Evolutionary conservation across 108 stramenopile genomes (phyloP).

Genomic region (Bacterosira constricta): DNA sequence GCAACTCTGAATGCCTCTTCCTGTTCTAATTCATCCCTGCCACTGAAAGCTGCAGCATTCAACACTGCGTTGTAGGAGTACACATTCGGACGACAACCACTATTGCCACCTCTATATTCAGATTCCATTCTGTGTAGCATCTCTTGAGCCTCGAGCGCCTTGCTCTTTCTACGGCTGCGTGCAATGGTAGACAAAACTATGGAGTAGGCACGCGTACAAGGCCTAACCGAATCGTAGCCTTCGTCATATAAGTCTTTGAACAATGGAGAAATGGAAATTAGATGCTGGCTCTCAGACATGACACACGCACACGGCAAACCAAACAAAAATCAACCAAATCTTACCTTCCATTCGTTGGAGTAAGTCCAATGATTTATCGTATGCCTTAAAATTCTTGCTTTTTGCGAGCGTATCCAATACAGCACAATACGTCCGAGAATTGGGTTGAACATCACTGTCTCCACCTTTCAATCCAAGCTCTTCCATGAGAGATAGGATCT

Average conservation of each 20-base stretch:
- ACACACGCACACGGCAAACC: background rate
- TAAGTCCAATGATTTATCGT: slow-evolving; percentile 34
- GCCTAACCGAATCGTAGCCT: slow-evolving; percentile 36
- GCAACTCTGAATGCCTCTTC: slow-evolving; percentile 54
- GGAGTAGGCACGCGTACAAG: slow-evolving; percentile 40
- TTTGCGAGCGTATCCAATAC: slow-evolving; percentile 36
- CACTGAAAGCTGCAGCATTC: slow-evolving; percentile 53
- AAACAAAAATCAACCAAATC: background rate
- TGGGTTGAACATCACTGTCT: slow-evolving; percentile 37
- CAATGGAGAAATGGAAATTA: background rate
- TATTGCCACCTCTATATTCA: slow-evolving; percentile 38
- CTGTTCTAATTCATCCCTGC: slow-evolving; percentile 34
- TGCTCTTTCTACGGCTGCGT: slow-evolving; percentile 37
- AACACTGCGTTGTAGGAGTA: slow-evolving; percentile 51
- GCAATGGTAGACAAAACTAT: slow-evolving; percentile 45
- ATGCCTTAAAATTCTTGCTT: slow-evolving; percentile 36
- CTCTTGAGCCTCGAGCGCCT: slow-evolving; percentile 46
- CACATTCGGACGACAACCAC: slow-evolving; percentile 34
- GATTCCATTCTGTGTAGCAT: slow-evolving; percentile 42
- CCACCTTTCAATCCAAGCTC: slow-evolving; percentile 40
- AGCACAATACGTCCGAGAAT: slow-evolving; percentile 38
- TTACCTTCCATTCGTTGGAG: slow-evolving; percentile 39
- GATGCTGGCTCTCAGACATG: background rate
- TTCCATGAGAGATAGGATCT: slow-evolving; percentile 37
- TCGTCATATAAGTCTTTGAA: slow-evolving; percentile 27